Evolutionary conservation across 371 early-diverging fungal genomes (phyloP), one percentile per base, ranked within the genome.

Genomic region (Antonospora locustae): DNA sequence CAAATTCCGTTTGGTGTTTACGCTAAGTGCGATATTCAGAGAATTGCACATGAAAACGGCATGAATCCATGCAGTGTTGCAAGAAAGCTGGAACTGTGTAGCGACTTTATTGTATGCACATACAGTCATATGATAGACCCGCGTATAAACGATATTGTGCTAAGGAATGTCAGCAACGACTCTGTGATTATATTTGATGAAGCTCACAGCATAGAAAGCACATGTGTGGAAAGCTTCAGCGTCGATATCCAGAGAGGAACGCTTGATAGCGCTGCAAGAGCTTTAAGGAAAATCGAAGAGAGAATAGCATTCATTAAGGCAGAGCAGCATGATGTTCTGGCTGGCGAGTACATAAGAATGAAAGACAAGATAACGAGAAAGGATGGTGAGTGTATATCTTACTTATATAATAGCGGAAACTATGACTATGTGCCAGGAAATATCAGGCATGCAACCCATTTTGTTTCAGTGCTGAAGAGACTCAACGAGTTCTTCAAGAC

Each of bases 51-150:
- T 50, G 64, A 78, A 2, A 81, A 83, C 55, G 75, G 72, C 9
- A 81, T 83, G 51, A 96, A 97, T 70, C 95, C 96, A 0, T 98
- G 95, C 67, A 95, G 84, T 61, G 75, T 92, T 48, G 81, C 89
- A 23, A 78, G 96, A 58, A 78, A 85, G 37, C 77, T 86, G 64
- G 80, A 87, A 72, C 72, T 83, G 1, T 78, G 82, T 61, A 86
- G 93, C 34, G 88, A 98, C 67, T 92, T 90, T n/a, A 79, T 96
- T 58, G 88, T 98, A 25, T 96, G 88, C 77, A 86, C 88, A 43
- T 98, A 92, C 71, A 94, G 95, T 72, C 96, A 96, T 70, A 80
- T 98, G 76, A 77, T 98, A 49, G 99, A 98, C 74, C 97, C 97
- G 14, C 88, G 90, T 75, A 90, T 96, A 3, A 92, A 90, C 9